Percentiles rank a stretch among this genome's conserved stretches.
phyloP scores from a whole-genome alignment of 306 rosid genomes.

The Begonia peltatifolia region DNA sequence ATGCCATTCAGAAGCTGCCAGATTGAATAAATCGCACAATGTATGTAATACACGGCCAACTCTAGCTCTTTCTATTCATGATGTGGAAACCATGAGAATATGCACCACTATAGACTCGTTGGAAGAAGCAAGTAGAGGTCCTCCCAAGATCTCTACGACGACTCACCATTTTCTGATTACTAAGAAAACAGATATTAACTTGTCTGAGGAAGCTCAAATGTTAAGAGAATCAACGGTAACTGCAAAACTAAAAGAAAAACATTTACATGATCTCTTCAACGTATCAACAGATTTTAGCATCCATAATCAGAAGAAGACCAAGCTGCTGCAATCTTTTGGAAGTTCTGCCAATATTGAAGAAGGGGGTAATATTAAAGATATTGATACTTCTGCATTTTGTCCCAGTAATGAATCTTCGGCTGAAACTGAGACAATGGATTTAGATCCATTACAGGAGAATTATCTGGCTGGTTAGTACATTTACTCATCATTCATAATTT shows the following conservation, averaged over 20 bases:
- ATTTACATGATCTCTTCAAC: constrained; percentile 16
- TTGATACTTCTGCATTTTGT: constrained; percentile 15
- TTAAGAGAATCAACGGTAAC: too few species aligned
- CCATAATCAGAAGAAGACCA: constrained; percentile 20
- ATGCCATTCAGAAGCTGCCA: constrained; percentile 19
- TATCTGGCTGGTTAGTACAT: constrained; percentile 33
- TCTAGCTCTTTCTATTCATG: constrained; percentile 30
- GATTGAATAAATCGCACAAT: constrained; percentile 14
- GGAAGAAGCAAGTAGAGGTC: constrained; percentile 37
- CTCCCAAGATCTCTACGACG: constrained; percentile 30
- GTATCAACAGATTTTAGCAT: constrained; percentile 22
- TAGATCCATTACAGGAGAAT: constrained; percentile 38
- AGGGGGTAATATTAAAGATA: constrained; percentile 23
- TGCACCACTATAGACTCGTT: constrained; percentile 28
- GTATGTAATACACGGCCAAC: constrained; percentile 23
- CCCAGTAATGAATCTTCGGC: constrained; percentile 59
- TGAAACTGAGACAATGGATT: constrained; percentile 62
- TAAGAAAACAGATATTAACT: constrained; percentile 25
- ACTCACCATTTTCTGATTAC: constrained; percentile 33
- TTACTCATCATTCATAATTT: not conserved
- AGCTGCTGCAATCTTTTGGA: constrained; percentile 34
- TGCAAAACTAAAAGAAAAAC: constrained; percentile 33
- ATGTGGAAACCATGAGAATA: constrained; percentile 31
- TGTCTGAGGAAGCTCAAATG: too few species aligned
- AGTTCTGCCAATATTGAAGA: constrained; percentile 25